phyloP scores from a whole-genome alignment of 805 yeast genomes.

The Candida takata region DNA sequence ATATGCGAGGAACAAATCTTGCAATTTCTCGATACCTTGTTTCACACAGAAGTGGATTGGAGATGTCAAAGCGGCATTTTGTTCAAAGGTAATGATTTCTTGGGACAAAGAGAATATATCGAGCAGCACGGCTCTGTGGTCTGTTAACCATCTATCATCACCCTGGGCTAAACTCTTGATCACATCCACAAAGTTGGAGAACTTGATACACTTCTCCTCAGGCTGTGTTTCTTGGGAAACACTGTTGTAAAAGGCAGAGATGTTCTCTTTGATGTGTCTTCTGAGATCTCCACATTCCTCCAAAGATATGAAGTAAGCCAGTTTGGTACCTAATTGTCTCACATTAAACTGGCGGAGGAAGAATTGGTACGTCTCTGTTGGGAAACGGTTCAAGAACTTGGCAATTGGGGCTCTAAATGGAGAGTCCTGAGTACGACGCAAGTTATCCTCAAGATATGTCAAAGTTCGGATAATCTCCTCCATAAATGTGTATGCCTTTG shows the following conservation, averaged over 20 bases:
- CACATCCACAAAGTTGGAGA: constrained; percentile 69
- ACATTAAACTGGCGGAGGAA: constrained; percentile 61
- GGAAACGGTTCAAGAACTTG: constrained; percentile 75
- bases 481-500: constrained; percentile 87
- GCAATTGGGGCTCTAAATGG: constrained; percentile 92
- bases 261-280: constrained; percentile 43
- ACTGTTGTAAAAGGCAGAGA: constrained; percentile 41
- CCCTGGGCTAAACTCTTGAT: constrained; percentile 43
- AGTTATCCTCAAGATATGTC: constrained; percentile 68
- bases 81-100: constrained; percentile 36
- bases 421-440: constrained; percentile 78
- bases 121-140: constrained; percentile 39
- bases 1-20: constrained; percentile 36
- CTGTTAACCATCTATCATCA: constrained; percentile 52
- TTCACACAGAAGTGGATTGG: constrained; percentile 62
- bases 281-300: constrained; percentile 53
- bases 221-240: constrained; percentile 41
- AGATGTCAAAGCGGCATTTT: constrained; percentile 41
- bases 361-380: constrained; percentile 64
- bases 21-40: constrained; percentile 61
- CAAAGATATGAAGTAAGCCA: constrained; percentile 57
- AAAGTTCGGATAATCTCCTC: constrained; percentile 77
- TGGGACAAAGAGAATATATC: constrained; percentile 37
- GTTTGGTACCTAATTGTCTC: constrained; percentile 54
- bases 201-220: constrained; percentile 52